Conservation (phyloP, 108 stramenopile species). For the Discostella stelligeroides region DNA sequence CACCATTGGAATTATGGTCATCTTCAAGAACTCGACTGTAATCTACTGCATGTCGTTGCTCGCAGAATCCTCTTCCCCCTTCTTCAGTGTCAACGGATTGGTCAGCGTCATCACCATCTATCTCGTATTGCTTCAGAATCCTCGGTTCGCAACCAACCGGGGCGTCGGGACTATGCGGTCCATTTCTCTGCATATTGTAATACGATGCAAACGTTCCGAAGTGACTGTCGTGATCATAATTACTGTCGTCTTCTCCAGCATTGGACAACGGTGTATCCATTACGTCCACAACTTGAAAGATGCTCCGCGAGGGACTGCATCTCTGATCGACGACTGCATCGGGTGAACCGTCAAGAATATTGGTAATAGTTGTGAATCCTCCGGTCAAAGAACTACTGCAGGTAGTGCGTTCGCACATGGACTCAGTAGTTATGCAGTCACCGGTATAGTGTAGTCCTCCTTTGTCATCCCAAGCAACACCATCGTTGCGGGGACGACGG, state of each 20-base stretch:
- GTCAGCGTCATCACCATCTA: background rate
- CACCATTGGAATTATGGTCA: background rate
- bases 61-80: conserved; percentile 4
- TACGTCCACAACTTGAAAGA: background rate
- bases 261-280: background rate
- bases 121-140: background rate
- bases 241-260: background rate
- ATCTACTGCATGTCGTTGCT: background rate
- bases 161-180: background rate
- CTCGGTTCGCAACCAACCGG: background rate
- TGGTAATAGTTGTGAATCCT: conserved; percentile 9
- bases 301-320: background rate
- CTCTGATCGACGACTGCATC: background rate
- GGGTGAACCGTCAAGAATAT: background rate
- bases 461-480: no score
- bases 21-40: background rate
- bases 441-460: no score
- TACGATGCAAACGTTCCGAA: background rate
- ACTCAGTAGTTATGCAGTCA: no score
- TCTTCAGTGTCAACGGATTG: background rate
- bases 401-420: no score
- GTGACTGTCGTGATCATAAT: background rate
- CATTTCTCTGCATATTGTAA: background rate
- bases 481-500: no score
- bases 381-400: background rate